Percentiles rank a stretch among this genome's conserved stretches.
Evolutionary conservation across 2,329 filamentous ascomycete genomes (phyloP).

Genomic region (Lomentospora prolificans): DNA sequence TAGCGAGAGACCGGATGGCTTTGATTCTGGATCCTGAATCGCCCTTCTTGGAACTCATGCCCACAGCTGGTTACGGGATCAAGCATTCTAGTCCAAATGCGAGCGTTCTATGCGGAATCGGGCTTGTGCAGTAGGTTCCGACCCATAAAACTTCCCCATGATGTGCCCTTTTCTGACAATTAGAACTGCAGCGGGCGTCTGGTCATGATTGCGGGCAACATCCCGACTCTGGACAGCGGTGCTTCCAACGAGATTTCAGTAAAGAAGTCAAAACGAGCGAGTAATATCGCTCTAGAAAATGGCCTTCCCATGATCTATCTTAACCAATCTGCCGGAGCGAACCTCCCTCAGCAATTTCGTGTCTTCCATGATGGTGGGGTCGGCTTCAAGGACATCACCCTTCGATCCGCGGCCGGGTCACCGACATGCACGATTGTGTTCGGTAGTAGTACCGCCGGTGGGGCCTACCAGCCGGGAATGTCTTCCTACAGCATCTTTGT

Average conservation of each 20-base stretch:
- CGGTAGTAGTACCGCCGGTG: constrained; percentile 9
- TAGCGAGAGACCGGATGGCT: constrained; percentile 6
- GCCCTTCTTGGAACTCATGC: constrained; percentile 8
- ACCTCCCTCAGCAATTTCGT: constrained; percentile 7
- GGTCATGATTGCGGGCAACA: constrained; percentile 8
- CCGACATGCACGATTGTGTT: constrained; percentile 9
- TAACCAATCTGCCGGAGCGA: constrained; percentile 7
- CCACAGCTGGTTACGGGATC: constrained; percentile 3
- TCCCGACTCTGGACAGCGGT: constrained; percentile 7
- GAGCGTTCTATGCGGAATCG: constrained; percentile 5
- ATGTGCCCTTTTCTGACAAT: neutral
- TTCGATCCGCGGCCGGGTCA: constrained; percentile 4
- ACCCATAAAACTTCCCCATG: neutral
- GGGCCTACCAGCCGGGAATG: constrained; percentile 9
- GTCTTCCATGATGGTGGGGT: constrained; percentile 7
- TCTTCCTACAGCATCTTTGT: constrained; percentile 19
- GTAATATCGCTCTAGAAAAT: constrained; percentile 5
- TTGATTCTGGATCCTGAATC: constrained; percentile 6
- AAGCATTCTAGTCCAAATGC: constrained; percentile 8
- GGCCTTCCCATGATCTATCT: constrained; percentile 8
- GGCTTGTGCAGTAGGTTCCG: constrained; percentile 6
- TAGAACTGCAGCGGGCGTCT: neutral
- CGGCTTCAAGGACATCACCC: constrained; percentile 7
- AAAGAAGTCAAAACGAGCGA: constrained; percentile 3
- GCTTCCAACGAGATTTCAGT: constrained; percentile 7